These are phyloP conservation scores for Ochetophila trinervis DNA, from an alignment of 306 rosid species.

Conservation along the genomic window DNA sequence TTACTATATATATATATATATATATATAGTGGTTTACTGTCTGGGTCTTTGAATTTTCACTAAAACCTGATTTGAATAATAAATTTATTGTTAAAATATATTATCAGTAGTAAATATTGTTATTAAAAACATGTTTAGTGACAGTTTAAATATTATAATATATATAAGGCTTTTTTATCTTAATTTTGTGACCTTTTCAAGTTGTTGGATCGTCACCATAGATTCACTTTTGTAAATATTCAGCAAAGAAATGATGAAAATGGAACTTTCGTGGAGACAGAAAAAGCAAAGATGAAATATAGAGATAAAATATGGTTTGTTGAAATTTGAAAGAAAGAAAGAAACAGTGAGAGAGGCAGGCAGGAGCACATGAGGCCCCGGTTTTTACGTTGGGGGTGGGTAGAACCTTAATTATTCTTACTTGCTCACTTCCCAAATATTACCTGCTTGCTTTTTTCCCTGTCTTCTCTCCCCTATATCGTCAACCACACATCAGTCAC, in stretches of 20 bases:
- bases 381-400: slow-evolving; percentile 48
- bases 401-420: slow-evolving; percentile 53
- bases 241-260: slow-evolving; percentile 20
- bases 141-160: too few relatives aligned
- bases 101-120: too few relatives aligned
- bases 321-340: slow-evolving; percentile 17
- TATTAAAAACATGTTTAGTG: too few relatives aligned
- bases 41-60: too few relatives aligned
- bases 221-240: slow-evolving; percentile 17
- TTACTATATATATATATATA: too few relatives aligned
- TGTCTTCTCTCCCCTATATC: not conserved
- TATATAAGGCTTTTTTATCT: too few relatives aligned
- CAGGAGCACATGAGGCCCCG: slow-evolving; percentile 44
- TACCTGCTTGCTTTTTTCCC: slow-evolving; percentile 27
- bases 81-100: too few relatives aligned
- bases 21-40: too few relatives aligned
- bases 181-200: too few relatives aligned
- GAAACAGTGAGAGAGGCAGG: slow-evolving; percentile 20
- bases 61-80: too few relatives aligned
- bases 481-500: slow-evolving; percentile 31
- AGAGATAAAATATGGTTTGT: not conserved
- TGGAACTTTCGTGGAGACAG: slow-evolving; percentile 11
- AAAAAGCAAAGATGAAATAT: slow-evolving; percentile 17
- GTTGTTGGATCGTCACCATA: too few relatives aligned
- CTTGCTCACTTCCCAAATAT: slow-evolving; percentile 32